These are phyloP conservation scores for Eucalyptus caleyi DNA, from an alignment of 345 rosid species.

Conservation along the genomic window DNA sequence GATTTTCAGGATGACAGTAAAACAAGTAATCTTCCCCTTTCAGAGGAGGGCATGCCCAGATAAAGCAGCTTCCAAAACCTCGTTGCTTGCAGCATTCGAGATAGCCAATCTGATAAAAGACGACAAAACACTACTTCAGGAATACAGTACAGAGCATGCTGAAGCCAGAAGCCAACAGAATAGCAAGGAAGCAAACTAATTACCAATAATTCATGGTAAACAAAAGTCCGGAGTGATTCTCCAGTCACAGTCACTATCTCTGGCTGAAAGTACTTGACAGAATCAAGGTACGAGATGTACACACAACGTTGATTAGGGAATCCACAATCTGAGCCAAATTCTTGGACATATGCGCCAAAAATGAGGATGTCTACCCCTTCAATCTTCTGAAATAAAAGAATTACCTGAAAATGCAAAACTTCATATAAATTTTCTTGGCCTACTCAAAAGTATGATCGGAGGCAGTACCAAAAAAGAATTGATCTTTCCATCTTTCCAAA, in stretches of 20 bases:
- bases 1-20: conserved; percentile 94
- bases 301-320: conserved; percentile 90
- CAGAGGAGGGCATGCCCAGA: conserved; percentile 97
- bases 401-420: conserved; percentile 33
- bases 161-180: background rate
- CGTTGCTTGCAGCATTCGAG: conserved; percentile 90
- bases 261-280: conserved; percentile 92
- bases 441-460: background rate
- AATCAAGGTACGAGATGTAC: conserved; percentile 88
- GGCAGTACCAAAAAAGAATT: background rate
- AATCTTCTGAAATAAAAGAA: conserved; percentile 89
- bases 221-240: conserved; percentile 91
- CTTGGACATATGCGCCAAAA: conserved; percentile 93
- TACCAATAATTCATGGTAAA: conserved; percentile 94
- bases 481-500: background rate
- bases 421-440: background rate
- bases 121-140: background rate
- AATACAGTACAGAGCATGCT: background rate
- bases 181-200: background rate
- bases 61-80: conserved; percentile 93
- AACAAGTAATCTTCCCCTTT: conserved; percentile 95
- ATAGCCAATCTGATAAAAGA: conserved; percentile 71
- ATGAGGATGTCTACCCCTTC: conserved; percentile 95
- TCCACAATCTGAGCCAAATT: conserved; percentile 77
- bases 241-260: conserved; percentile 65